phyloP scores from a whole-genome alignment of 305 asterid genomes.

The Fraxinus xanthoxyloides region DNA sequence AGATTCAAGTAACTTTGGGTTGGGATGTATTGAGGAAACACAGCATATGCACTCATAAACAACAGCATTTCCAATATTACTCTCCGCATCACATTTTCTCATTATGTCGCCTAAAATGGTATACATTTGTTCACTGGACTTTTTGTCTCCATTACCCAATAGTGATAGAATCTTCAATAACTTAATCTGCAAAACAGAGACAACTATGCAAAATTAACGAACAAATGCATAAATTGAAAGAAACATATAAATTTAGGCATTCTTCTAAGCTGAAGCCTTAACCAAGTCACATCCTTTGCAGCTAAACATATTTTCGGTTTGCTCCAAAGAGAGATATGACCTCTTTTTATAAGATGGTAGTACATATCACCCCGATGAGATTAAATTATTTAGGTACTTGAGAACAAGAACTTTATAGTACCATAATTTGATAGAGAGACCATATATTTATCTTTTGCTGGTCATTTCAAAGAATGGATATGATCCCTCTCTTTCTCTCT shows the following conservation, averaged over 20 bases:
- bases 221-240: not conserved
- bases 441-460: not conserved
- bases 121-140: slow-evolving; percentile 96
- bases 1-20: slow-evolving; percentile 87
- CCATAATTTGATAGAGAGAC: not conserved
- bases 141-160: slow-evolving; percentile 86
- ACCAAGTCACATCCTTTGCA: not conserved
- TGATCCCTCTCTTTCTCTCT: not conserved
- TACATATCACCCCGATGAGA: not conserved
- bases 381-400: not conserved
- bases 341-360: not conserved
- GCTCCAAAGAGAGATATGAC: not conserved
- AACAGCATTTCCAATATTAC: slow-evolving; percentile 93
- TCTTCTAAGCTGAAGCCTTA: not conserved
- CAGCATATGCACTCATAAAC: slow-evolving; percentile 94
- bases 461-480: not conserved
- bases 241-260: not conserved
- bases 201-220: not conserved
- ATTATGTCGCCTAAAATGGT: slow-evolving; percentile 81
- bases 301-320: not conserved
- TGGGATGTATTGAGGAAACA: slow-evolving; percentile 82
- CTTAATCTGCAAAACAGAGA: slow-evolving; percentile 63
- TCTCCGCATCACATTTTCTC: slow-evolving; percentile 81
- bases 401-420: not conserved
- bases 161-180: slow-evolving; percentile 80